phyloP scores from a whole-genome alignment of 768 basidiomycete genomes.

The Tricholoma sp. region DNA sequence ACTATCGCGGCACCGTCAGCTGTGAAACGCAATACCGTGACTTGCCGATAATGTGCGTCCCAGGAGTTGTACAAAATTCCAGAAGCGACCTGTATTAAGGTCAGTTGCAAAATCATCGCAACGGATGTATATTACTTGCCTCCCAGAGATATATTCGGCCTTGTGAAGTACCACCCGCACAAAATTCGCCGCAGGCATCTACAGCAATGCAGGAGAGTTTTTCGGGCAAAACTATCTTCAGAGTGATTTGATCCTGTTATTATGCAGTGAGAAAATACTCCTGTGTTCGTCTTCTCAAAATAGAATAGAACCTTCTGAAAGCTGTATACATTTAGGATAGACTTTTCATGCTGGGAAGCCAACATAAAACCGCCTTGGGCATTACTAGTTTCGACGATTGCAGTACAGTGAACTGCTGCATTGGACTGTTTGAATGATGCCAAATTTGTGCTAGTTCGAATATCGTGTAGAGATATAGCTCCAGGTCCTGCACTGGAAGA shows the following conservation, averaged over 20 bases:
- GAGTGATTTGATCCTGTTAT: conserved; percentile 78
- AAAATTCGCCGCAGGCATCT: conserved; percentile 68
- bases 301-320: conserved; percentile 75
- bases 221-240: conserved; percentile 87
- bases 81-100: conserved; percentile 67
- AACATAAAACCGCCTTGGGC: conserved; percentile 82
- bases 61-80: conserved; percentile 89
- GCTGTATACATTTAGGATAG: conserved; percentile 83
- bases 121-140: conserved; percentile 43
- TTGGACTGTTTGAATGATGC: conserved; percentile 89
- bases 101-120: conserved; percentile 2
- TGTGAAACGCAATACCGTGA: conserved; percentile 81
- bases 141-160: conserved; percentile 97
- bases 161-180: conserved; percentile 83
- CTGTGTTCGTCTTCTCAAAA: conserved; percentile 1
- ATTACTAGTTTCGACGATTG: conserved; percentile 59
- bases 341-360: conserved; percentile 84
- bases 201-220: conserved; percentile 77
- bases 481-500: conserved; percentile 48
- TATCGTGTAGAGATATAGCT: conserved; percentile 72
- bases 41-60: conserved; percentile 93
- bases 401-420: conserved; percentile 59
- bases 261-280: conserved; percentile 6
- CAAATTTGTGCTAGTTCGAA: conserved; percentile 68
- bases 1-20: conserved; percentile 75